Conservation (phyloP, 2,329 filamentous ascomycete species). For the Arthrinium puccinioides region DNA sequence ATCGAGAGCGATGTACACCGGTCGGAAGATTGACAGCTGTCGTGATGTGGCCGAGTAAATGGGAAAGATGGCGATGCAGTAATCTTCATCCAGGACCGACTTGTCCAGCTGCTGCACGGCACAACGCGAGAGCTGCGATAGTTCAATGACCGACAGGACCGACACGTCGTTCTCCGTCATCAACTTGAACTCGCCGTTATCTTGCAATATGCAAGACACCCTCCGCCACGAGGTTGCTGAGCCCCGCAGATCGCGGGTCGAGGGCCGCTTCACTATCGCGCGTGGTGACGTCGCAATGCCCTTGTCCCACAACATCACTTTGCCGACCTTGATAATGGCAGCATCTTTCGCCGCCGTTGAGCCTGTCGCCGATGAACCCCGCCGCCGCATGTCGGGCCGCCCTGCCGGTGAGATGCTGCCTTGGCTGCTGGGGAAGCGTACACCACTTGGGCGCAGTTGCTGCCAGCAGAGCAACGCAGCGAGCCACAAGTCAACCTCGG, state of each 20-base stretch:
- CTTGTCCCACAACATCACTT: slow-evolving; percentile 87
- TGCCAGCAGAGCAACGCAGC: slow-evolving; percentile 78
- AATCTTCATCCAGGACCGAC: slow-evolving; percentile 86
- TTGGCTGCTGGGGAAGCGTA: slow-evolving; percentile 44
- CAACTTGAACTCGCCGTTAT: slow-evolving; percentile 90
- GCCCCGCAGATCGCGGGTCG: slow-evolving; percentile 48
- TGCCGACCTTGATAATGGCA: slow-evolving; percentile 91
- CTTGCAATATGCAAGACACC: slow-evolving; percentile 88
- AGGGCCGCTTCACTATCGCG: slow-evolving; percentile 49
- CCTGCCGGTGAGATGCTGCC: slow-evolving; percentile 22
- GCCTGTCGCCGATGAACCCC: slow-evolving; percentile 28
- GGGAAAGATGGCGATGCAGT: slow-evolving; percentile 91
- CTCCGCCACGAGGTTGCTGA: slow-evolving; percentile 66
- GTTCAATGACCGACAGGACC: slow-evolving; percentile 73
- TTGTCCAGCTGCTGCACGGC: slow-evolving; percentile 85
- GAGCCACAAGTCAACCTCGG: slow-evolving; percentile 73
- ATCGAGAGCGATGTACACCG: slow-evolving; percentile 83
- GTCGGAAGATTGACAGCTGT: slow-evolving; percentile 70
- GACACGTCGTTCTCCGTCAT: slow-evolving; percentile 79
- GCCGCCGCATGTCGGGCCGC: slow-evolving; percentile 36
- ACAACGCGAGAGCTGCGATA: slow-evolving; percentile 82
- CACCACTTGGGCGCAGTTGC: slow-evolving; percentile 56
- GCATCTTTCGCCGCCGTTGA: slow-evolving; percentile 49
- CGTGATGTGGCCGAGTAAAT: slow-evolving; percentile 75
- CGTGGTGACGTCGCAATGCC: slow-evolving; percentile 48